phyloP scores from a whole-genome alignment of 1,284 basidiomycete genomes.

The Papiliotrema laurentii region DNA sequence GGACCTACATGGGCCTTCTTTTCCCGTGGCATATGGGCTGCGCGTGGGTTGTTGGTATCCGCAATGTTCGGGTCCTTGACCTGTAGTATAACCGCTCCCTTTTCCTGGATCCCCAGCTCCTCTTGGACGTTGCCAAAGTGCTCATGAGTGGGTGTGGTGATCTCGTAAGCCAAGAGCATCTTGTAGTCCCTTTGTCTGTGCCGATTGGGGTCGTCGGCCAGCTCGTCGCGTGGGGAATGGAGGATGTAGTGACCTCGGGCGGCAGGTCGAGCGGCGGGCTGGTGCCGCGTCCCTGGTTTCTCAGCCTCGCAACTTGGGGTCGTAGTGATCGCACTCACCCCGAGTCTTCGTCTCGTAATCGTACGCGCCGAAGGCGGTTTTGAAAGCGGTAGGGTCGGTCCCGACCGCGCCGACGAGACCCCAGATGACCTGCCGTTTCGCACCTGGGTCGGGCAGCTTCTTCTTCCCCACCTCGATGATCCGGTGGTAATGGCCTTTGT shows the following conservation, averaged over 20 bases:
- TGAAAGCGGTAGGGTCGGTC: constrained; percentile 54
- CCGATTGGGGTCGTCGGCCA: constrained; percentile 25
- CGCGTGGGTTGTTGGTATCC: constrained; percentile 22
- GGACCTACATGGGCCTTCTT: constrained; percentile 25
- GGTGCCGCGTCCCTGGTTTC: constrained; percentile 49
- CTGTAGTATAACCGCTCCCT: constrained; percentile 26
- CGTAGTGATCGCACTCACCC: constrained; percentile 42
- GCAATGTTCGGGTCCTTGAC: constrained; percentile 31
- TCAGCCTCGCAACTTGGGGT: background rate
- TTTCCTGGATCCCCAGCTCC: constrained; percentile 24
- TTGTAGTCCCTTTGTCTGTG: constrained; percentile 32
- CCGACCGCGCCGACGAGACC: constrained; percentile 55
- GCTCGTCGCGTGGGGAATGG: constrained; percentile 39
- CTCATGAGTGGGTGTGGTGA: constrained; percentile 26
- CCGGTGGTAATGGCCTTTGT: constrained; percentile 51
- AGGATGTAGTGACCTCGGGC: constrained; percentile 62
- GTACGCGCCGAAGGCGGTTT: constrained; percentile 55
- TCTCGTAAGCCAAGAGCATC: constrained; percentile 27
- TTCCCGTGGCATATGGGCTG: constrained; percentile 26
- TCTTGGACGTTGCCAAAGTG: constrained; percentile 30
- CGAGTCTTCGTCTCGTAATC: constrained; percentile 63
- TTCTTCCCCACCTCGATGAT: constrained; percentile 62
- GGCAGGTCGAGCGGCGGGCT: constrained; percentile 56
- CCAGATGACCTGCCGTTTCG: constrained; percentile 57
- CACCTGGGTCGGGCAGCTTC: constrained; percentile 56